Evolutionary conservation across 1,284 basidiomycete genomes (phyloP).

Genomic region (Violaceomyces palustris): DNA sequence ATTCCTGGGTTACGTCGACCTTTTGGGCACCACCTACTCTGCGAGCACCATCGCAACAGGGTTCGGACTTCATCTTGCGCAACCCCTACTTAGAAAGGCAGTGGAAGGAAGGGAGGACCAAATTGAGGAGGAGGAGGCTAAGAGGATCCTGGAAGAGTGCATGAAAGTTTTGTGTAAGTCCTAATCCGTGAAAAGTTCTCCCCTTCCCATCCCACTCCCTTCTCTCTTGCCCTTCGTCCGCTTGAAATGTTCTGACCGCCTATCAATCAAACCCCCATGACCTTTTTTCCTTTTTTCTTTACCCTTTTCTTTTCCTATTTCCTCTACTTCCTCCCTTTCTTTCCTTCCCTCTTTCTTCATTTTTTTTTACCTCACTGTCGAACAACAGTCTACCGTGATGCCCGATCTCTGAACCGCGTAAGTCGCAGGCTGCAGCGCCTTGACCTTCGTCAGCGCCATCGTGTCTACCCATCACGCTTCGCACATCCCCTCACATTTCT

Average conservation of each 20-base stretch:
- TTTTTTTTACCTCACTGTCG: no score
- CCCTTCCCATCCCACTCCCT: no score
- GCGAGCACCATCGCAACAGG: constrained; percentile 94
- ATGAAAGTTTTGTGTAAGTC: constrained; percentile 76
- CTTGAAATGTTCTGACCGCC: no score
- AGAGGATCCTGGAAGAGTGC: constrained; percentile 72
- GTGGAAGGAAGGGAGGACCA: constrained; percentile 74
- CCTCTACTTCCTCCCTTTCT: no score
- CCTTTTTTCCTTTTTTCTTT: no score
- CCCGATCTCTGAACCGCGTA: constrained; percentile 91
- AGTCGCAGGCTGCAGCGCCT: constrained; percentile 24
- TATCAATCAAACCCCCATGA: no score
- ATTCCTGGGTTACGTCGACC: constrained; percentile 80
- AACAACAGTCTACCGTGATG: constrained; percentile 86
- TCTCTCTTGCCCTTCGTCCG: no score
- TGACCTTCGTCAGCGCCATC: no score
- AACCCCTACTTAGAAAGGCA: constrained; percentile 82
- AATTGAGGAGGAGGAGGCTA: constrained; percentile 74
- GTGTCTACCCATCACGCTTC: no score
- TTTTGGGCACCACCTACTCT: constrained; percentile 92
- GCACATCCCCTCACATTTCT: no score
- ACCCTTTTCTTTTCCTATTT: no score
- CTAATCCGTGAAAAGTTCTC: background rate
- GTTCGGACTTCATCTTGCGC: constrained; percentile 89
- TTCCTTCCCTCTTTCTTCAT: no score